Conservation (phyloP, 2,329 filamentous ascomycete genomes). For the Phoma sp. region DNA sequence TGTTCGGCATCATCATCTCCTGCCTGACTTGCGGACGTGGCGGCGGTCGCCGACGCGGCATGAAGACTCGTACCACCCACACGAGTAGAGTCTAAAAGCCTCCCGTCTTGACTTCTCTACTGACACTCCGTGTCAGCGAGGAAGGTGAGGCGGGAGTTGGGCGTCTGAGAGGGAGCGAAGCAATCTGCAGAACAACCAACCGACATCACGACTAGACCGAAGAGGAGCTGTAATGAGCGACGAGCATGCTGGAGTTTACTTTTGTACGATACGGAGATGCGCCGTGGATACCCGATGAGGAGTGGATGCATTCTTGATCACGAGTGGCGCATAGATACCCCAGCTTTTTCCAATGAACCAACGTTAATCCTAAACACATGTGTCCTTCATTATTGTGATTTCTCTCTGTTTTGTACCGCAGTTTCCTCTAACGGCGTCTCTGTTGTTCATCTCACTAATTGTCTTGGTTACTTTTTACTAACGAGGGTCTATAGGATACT, state of each 20-base stretch:
- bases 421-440: too few species aligned
- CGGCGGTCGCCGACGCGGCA: constrained; percentile 46
- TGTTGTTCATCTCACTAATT: too few species aligned
- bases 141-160: constrained; percentile 26
- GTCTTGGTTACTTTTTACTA: too few species aligned
- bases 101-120: constrained; percentile 24
- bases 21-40: constrained; percentile 59
- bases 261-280: constrained; percentile 17
- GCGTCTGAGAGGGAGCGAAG: constrained; percentile 17
- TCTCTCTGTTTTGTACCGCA: too few species aligned
- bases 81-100: constrained; percentile 49
- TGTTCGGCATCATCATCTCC: constrained; percentile 59
- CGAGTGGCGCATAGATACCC: constrained; percentile 34
- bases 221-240: constrained; percentile 11
- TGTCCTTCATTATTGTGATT: too few species aligned
- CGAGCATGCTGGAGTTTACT: constrained; percentile 19
- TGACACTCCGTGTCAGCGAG: constrained; percentile 20
- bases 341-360: constrained; percentile 26
- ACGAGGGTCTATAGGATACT: too few species aligned
- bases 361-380: constrained; percentile 16
- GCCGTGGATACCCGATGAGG: constrained; percentile 18
- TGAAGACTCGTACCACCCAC: constrained; percentile 34
- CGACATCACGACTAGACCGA: neutral
- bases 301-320: constrained; percentile 26
- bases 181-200: neutral